phyloP scores from a whole-genome alignment of 805 yeast genomes.

The Candida arabinofermentans region DNA sequence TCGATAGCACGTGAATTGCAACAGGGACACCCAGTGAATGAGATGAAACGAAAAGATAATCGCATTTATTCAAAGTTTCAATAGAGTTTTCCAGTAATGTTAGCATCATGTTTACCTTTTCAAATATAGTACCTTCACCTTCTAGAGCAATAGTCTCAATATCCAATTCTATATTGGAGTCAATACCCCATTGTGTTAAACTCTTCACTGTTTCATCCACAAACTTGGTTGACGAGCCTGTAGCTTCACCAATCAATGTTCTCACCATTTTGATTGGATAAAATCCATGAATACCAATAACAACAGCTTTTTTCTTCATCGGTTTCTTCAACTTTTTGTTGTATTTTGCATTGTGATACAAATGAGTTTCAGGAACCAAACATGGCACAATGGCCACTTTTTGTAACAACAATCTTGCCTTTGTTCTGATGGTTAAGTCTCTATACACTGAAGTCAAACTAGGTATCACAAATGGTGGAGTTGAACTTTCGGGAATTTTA shows the following conservation, averaged over 20 bases:
- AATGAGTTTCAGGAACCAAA: conserved; percentile 25
- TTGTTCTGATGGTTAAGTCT: conserved; percentile 23
- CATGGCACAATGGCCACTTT: neutral
- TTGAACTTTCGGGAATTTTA: neutral
- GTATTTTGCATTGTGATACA: conserved; percentile 20
- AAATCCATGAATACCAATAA: conserved; percentile 94
- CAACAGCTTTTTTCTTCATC: conserved; percentile 51
- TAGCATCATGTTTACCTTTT: conserved; percentile 72
- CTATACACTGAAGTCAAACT: conserved; percentile 24
- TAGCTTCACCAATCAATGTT: conserved; percentile 85
- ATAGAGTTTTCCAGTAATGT: conserved; percentile 67
- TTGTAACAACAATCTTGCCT: conserved; percentile 19
- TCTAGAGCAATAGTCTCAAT: conserved; percentile 87
- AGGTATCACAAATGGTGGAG: conserved; percentile 23
- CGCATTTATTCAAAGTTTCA: conserved; percentile 53
- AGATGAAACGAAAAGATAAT: conserved; percentile 77
- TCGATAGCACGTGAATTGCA: conserved; percentile 60
- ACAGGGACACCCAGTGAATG: conserved; percentile 96
- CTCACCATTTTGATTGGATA: conserved; percentile 83
- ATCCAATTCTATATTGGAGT: conserved; percentile 36
- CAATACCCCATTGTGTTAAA: conserved; percentile 58
- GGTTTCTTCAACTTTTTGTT: conserved; percentile 3
- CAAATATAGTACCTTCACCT: conserved; percentile 84
- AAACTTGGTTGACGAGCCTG: conserved; percentile 83
- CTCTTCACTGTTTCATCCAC: conserved; percentile 77